These are phyloP conservation scores for Sapria himalayana DNA, from an alignment of 345 rosid genomes.

Conservation along the genomic window DNA sequence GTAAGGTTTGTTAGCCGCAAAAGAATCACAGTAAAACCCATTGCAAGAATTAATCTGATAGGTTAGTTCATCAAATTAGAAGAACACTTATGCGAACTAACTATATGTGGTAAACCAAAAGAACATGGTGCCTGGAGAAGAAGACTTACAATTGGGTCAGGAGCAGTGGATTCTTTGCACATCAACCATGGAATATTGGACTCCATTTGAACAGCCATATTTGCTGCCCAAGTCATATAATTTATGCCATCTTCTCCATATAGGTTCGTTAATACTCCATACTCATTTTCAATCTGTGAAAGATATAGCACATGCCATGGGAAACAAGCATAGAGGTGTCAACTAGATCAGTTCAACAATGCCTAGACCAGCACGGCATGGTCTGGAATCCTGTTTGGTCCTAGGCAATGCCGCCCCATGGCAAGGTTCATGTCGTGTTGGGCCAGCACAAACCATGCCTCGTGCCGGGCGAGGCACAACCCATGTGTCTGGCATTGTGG, in stretches of 20 bases:
- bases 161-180: constrained; percentile 99
- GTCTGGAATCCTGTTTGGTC: too few species aligned
- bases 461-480: too few species aligned
- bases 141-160: constrained; percentile 77
- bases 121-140: background rate
- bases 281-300: constrained; percentile 91
- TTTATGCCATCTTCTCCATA: constrained; percentile 59
- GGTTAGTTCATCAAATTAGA: constrained; percentile 7
- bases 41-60: constrained; percentile 92
- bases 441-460: too few species aligned
- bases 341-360: too few species aligned
- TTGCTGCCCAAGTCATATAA: constrained; percentile 90
- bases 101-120: constrained; percentile 8
- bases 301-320: background rate
- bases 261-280: constrained; percentile 67
- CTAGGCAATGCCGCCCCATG: too few species aligned
- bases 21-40: constrained; percentile 94
- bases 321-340: too few species aligned
- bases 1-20: constrained; percentile 85
- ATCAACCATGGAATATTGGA: constrained; percentile 98
- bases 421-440: too few species aligned
- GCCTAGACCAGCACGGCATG: too few species aligned
- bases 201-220: constrained; percentile 70
- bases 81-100: background rate
- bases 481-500: too few species aligned